phyloP scores from a whole-genome alignment of 345 rosid species.

The Populus tremula region DNA sequence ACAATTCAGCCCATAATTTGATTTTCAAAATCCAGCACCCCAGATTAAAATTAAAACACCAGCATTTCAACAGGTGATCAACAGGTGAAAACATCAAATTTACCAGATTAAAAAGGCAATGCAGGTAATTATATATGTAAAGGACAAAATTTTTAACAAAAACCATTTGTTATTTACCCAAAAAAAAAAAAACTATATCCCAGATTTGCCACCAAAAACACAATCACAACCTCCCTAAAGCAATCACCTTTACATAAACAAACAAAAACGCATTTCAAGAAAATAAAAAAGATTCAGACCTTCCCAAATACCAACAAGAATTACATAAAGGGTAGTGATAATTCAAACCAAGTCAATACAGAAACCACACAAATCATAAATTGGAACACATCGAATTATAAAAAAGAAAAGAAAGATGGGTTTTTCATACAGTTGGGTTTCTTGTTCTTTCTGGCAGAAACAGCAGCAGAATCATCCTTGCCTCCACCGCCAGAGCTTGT shows the following conservation, averaged over 20 bases:
- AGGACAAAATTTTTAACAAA: not conserved
- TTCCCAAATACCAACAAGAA: not conserved
- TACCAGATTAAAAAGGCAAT: not conserved
- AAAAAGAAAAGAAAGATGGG: not conserved
- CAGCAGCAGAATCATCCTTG: not conserved
- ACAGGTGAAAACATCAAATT: not conserved
- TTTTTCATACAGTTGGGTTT: constrained; percentile 19
- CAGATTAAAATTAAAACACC: not conserved
- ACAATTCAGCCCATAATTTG: not conserved
- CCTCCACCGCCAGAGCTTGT: constrained; percentile 7
- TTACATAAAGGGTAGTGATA: not conserved
- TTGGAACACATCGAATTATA: not conserved
- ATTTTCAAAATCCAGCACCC: not conserved
- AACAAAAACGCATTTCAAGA: not conserved
- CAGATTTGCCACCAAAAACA: not conserved
- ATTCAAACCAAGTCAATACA: not conserved
- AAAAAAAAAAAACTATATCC: not conserved
- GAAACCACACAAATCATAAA: not conserved
- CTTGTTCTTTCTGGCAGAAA: constrained; percentile 10
- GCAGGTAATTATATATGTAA: not conserved
- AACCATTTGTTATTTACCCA: not conserved
- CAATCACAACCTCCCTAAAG: not conserved
- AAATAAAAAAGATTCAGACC: not conserved
- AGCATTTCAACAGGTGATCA: not conserved
- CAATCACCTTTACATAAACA: not conserved